These are phyloP conservation scores for Skeletonema grethae DNA, from an alignment of 108 stramenopile genomes.

Conservation along the genomic window DNA sequence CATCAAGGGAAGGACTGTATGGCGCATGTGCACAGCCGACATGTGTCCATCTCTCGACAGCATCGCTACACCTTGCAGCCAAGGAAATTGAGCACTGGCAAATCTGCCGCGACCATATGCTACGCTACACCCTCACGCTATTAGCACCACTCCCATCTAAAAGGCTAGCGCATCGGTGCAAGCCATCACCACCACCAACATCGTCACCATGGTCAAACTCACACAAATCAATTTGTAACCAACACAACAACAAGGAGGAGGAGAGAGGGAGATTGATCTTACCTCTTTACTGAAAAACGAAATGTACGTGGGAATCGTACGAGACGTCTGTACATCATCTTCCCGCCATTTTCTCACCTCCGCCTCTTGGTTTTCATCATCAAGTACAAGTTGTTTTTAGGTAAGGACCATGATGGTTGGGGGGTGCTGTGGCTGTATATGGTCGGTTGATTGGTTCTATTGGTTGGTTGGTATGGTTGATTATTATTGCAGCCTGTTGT, in stretches of 20 bases:
- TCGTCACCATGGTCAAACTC: not conserved
- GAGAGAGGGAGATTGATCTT: not conserved
- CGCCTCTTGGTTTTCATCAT: not conserved
- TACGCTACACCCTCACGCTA: not conserved
- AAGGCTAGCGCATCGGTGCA: not conserved
- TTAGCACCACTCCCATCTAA: not conserved
- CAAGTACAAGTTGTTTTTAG: not conserved
- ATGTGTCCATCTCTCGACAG: no score
- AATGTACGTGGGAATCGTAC: constrained; percentile 3
- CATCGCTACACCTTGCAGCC: no score
- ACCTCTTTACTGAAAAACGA: not conserved
- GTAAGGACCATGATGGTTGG: constrained; percentile 18
- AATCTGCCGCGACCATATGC: not conserved
- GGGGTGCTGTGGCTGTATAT: not conserved
- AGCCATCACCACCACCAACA: not conserved
- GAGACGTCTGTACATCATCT: constrained; percentile 5
- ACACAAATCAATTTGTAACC: not conserved
- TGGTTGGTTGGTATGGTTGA: not conserved
- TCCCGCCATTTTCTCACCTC: not conserved
- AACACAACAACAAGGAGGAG: not conserved
- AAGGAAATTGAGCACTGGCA: not conserved
- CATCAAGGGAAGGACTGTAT: no score
- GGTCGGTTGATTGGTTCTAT: not conserved
- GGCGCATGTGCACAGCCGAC: no score
- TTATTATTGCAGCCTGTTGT: not conserved